Evolutionary conservation across 2,329 filamentous ascomycete species (phyloP).

Genomic region (Tolypocladium sp.): DNA sequence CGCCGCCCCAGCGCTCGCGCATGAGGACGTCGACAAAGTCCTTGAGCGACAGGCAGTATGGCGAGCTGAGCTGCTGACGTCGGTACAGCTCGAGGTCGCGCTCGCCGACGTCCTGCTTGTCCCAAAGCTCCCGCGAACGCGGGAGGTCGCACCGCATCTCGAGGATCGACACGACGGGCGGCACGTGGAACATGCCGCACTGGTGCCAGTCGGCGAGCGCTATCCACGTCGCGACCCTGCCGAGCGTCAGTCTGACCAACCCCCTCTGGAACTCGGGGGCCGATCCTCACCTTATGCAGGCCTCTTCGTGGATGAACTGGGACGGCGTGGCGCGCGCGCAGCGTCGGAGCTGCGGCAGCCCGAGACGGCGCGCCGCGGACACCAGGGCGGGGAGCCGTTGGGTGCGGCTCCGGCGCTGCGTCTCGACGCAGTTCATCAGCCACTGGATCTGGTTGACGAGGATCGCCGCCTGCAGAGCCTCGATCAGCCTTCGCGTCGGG

Average conservation of each 20-base stretch:
- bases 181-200: constrained; percentile 13
- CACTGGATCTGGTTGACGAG: constrained; percentile 11
- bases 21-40: neutral
- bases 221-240: constrained; percentile 13
- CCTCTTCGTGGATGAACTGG: neutral
- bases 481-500: constrained; percentile 1
- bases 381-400: constrained; percentile 11
- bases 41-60: neutral
- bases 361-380: constrained; percentile 3
- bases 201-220: constrained; percentile 18
- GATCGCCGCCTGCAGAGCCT: constrained; percentile 15
- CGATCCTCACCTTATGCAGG: neutral
- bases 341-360: neutral
- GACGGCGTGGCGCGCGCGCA: neutral
- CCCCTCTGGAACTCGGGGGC: too few relatives aligned
- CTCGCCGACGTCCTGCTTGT: constrained; percentile 9
- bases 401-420: constrained; percentile 5
- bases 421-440: constrained; percentile 8
- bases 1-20: neutral
- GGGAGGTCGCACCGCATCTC: constrained; percentile 16
- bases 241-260: neutral
- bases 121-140: constrained; percentile 13
- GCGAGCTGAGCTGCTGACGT: neutral
- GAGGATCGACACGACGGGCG: constrained; percentile 9
- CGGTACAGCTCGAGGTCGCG: constrained; percentile 4